Conservation (phyloP, 1,284 basidiomycete genomes). For the Sporisorium graminicola region DNA sequence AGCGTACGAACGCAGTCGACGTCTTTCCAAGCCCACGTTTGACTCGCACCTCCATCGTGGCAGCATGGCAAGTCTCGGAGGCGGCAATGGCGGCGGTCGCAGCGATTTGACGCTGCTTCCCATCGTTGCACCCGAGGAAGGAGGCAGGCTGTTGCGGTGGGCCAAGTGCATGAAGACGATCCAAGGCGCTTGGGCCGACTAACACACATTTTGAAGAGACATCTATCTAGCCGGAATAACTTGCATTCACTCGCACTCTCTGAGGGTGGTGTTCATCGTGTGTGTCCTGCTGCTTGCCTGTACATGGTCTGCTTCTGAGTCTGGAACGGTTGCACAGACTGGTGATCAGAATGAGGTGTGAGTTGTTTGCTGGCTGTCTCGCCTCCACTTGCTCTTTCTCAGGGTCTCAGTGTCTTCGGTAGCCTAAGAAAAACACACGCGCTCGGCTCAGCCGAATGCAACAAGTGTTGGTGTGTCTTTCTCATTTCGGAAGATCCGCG, state of each 20-base stretch:
- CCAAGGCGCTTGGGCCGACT: slow-evolving; percentile 79
- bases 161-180: slow-evolving; percentile 80
- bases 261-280: neutral
- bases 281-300: no score
- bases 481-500: slow-evolving; percentile 25
- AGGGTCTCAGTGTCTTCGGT: neutral
- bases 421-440: neutral
- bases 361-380: neutral
- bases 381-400: neutral
- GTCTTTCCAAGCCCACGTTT: slow-evolving; percentile 65
- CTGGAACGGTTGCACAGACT: no score
- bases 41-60: slow-evolving; percentile 45
- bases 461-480: slow-evolving; percentile 19
- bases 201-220: neutral
- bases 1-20: slow-evolving; percentile 39
- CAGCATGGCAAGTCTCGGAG: slow-evolving; percentile 64
- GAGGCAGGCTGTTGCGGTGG: slow-evolving; percentile 82
- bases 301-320: neutral
- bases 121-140: slow-evolving; percentile 85
- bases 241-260: neutral
- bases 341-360: neutral
- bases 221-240: neutral
- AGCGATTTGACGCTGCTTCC: slow-evolving; percentile 72
- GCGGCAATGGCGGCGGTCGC: slow-evolving; percentile 59
- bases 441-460: neutral